These are phyloP conservation scores for Colletotrichum camelliae DNA, from an alignment of 2,329 filamentous ascomycete species.

Conservation along the genomic window DNA sequence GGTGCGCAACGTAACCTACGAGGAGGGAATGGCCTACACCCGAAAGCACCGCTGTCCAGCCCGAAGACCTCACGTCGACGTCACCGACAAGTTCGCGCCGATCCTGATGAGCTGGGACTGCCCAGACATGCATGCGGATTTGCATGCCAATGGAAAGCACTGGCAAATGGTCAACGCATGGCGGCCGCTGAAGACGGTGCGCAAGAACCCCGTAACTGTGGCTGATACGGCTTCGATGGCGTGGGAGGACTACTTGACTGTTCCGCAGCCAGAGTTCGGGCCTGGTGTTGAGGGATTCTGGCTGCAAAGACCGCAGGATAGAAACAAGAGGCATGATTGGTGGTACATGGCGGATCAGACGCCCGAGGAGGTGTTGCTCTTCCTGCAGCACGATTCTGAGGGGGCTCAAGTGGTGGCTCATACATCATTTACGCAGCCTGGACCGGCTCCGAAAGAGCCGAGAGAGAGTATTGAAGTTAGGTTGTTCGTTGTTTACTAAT, in stretches of 20 bases:
- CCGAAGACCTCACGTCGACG: conserved; percentile 1
- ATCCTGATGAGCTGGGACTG: conserved; percentile 5
- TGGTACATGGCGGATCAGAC: conserved; percentile 7
- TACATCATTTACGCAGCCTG: neutral
- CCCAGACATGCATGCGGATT: neutral
- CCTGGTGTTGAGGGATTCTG: neutral
- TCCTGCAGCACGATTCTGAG: neutral
- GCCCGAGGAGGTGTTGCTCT: neutral
- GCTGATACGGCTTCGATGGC: neutral
- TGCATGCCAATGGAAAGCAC: neutral
- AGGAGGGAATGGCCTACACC: neutral
- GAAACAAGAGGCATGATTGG: neutral
- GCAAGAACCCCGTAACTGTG: neutral
- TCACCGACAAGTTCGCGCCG: neutral
- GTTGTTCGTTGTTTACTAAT: neutral
- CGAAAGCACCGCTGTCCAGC: conserved; percentile 1
- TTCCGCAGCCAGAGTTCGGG: neutral
- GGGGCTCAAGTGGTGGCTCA: neutral
- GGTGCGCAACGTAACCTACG: neutral
- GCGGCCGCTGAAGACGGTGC: neutral
- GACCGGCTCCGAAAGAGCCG: neutral
- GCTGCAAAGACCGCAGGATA: neutral
- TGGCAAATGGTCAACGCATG: conserved; percentile 12
- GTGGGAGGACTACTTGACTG: neutral
- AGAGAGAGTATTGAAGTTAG: conserved; percentile 4